Evolutionary conservation across 2,329 filamentous ascomycete genomes (phyloP), one percentile per base, ranked within the genome.

Genomic region (Diaporthe sp.): DNA sequence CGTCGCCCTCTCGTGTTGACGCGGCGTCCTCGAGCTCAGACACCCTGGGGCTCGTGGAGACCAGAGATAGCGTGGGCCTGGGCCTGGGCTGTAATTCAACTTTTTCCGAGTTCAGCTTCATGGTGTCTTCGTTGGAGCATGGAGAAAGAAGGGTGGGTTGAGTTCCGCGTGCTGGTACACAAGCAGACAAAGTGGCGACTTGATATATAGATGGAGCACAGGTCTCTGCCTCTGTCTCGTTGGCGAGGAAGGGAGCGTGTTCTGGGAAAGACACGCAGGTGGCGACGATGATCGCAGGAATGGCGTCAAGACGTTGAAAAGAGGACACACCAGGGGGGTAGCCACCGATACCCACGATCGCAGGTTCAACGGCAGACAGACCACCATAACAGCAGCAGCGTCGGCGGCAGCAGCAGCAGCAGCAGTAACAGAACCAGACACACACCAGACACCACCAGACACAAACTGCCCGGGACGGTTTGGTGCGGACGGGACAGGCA

Each of bases 211-310:
- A 53, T 65, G 53, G 53, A 22, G 9, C 65, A 55, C 49, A 31
- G 34, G 49, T 19, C 34, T 69, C 46, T 55, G 31, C 15, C n/a
- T 28, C 65, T 31, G 65, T 69, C n/a, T 55, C 49, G 65, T 69
- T 53, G 65, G 55, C 68, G 73, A 73, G 74, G 70, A 58, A 77
- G 73, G 70, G 69, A 73, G 62, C 67, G 34, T 69, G 62, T 42
- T 34, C 46, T 25, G 34, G 57, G 57, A 73, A 34, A 75, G 75
- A 77, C 69, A 77, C 73, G 39, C 46, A 58, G 49, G 73, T 67
- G 69, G 62, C 72, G 42, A 77, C 62, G 62, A 75, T 44, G 75
- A 73, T 73, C 73, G 46, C 57, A 74, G 62, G 75, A 55, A 75
- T 71, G 51, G 39, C 34, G 65, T 65, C 49, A 74, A 57, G 37